Evolutionary conservation across 345 rosid genomes (phyloP).

Genomic region (Schrenkiella parvula): DNA sequence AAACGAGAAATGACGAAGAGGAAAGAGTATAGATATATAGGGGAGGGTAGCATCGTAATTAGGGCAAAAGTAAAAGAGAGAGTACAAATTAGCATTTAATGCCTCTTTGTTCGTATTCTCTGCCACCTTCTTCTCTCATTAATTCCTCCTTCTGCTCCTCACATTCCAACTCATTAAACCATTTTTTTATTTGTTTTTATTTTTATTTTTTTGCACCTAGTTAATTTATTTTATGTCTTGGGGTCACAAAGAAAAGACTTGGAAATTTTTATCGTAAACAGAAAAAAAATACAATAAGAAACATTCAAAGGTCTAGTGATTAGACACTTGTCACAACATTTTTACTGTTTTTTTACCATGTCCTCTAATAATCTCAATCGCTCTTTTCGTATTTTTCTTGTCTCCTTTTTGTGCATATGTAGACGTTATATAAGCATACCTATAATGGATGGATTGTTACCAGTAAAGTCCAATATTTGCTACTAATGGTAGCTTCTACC

Average conservation of each 20-base stretch:
- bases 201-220: neutral
- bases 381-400: constrained; percentile 10
- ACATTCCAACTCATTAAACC: constrained; percentile 20
- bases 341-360: constrained; percentile 25
- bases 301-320: constrained; percentile 15
- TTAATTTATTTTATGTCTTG: neutral
- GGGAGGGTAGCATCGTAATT: constrained; percentile 59
- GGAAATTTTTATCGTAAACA: neutral
- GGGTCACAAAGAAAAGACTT: neutral
- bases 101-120: constrained; percentile 40
- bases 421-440: neutral
- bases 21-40: constrained; percentile 3
- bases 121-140: constrained; percentile 1
- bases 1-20: constrained; percentile 3
- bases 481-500: neutral
- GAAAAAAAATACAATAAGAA: neutral
- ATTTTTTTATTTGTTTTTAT: no score
- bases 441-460: neutral
- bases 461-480: neutral
- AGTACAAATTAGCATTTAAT: constrained; percentile 32
- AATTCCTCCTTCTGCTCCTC: constrained; percentile 13
- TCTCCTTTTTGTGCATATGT: neutral
- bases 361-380: constrained; percentile 8
- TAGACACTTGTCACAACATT: constrained; percentile 17
- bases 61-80: constrained; percentile 37